Base-by-base conservation (phyloP, 78 protist genomes). In the Creolimax fragrantissima region DNA sequence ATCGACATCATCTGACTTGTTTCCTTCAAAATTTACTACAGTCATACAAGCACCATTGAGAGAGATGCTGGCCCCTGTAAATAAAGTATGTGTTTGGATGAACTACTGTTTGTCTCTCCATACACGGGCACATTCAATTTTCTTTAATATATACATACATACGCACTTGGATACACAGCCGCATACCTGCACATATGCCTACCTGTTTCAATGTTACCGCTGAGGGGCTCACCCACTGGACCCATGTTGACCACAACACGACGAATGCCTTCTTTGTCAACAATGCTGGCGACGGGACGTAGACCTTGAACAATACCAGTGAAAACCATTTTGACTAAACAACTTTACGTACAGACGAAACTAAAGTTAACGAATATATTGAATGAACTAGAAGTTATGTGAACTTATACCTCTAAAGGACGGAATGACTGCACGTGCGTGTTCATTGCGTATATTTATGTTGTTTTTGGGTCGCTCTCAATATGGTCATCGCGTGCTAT, bases 31-130 rank as follows among this genome's bases (percentile, higher is more conserved):
- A 44, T 74, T 32, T 43, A 84, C 89, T 7, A 86, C 93, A 35
- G 93, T 92, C 85, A 92, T 24, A n/a, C 93, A 92, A 17, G 90
- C 42, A 4, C 93, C 93, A 39, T 92, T 92, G 90, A 84, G 24
- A 17, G 93, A 85, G 4, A 92, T 84, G 42, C 93, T 92, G 2
- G 93, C 93, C 5, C 93, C 93, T 6, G 36, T 47, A 47, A 24
- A 47, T 11, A 47, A 47, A 24, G 11, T 47, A 47, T 47, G 74
- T 47, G 74, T 47, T 7, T 47, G 74, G 7, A 11, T 47, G 74
- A 24, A 11, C 11, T 7, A 24, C 11, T 11, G 74, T 47, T 7
- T 47, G 74, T 47, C 7, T 47, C 7, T 47, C 7, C 11, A 47
- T 47, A 47, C 11, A 47, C 11, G 11, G 7, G 11, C 11, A 47